Conservation (phyloP, 2,329 filamentous ascomycete species). For the Apiospora sp. region DNA sequence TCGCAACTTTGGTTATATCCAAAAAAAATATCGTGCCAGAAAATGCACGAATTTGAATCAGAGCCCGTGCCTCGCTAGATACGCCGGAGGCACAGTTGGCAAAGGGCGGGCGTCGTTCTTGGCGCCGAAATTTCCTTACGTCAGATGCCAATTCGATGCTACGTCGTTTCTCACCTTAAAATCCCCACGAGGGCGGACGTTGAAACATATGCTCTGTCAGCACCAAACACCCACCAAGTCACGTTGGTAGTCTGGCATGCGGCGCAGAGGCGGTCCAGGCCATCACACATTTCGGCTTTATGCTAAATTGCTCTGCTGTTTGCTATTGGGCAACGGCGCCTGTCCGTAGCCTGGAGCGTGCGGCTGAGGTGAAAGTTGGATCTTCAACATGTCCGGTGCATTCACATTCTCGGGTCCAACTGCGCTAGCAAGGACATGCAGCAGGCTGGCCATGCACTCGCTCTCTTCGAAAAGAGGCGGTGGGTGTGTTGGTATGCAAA, state of each 20-base stretch:
- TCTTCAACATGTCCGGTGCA: background rate
- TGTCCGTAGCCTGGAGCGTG: background rate
- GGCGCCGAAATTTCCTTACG: constrained; percentile 8
- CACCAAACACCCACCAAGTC: constrained; percentile 5
- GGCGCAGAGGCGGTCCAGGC: background rate
- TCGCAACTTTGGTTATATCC: background rate
- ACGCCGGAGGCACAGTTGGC: background rate
- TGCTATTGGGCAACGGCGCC: background rate
- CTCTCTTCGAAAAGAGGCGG: background rate
- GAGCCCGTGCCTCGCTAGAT: background rate
- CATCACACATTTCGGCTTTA: background rate
- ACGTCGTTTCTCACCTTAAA: constrained; percentile 16
- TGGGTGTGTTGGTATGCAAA: background rate
- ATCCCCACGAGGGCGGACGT: background rate
- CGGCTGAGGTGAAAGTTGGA: constrained; percentile 14
- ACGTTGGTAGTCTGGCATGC: constrained; percentile 9
- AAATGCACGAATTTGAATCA: background rate
- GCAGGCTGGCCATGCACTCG: background rate
- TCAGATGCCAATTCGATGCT: constrained; percentile 14
- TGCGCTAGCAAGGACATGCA: background rate
- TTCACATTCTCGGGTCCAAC: background rate
- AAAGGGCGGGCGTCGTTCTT: background rate
- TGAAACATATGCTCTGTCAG: constrained; percentile 13
- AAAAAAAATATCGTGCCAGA: background rate
- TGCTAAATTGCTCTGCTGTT: background rate